phyloP scores from a whole-genome alignment of 1,284 basidiomycete species.

The Trichosporon faecale region DNA sequence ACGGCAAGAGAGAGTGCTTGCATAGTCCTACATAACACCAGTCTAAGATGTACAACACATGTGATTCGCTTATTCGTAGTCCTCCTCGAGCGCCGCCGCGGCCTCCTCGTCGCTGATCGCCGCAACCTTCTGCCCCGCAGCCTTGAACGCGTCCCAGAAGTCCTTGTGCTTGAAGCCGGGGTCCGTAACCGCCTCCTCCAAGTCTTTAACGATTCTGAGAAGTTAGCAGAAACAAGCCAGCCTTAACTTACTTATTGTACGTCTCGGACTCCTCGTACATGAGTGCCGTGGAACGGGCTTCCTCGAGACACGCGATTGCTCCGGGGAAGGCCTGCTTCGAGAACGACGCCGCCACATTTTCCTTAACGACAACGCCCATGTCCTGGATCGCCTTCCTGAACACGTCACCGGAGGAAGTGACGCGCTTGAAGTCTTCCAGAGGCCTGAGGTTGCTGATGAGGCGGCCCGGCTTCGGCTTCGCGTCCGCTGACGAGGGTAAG shows the following conservation, averaged over 20 bases:
- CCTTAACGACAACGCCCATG: conserved; percentile 64
- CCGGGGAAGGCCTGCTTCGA: conserved; percentile 63
- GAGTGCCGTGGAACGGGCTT: conserved; percentile 64
- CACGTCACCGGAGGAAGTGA: conserved; percentile 64
- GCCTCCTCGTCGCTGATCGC: conserved; percentile 46
- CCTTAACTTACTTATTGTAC: conserved; percentile 43
- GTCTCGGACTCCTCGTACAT: conserved; percentile 51
- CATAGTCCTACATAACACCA: neutral
- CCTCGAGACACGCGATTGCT: conserved; percentile 68
- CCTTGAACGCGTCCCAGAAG: conserved; percentile 49
- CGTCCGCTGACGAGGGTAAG: conserved; percentile 39
- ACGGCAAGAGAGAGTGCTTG: neutral
- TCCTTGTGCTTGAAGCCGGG: conserved; percentile 46
- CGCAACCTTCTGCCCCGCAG: conserved; percentile 33
- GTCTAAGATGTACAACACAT: neutral
- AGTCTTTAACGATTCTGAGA: conserved; percentile 35
- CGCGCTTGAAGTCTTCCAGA: conserved; percentile 67
- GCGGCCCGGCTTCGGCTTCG: conserved; percentile 36
- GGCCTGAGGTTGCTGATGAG: conserved; percentile 67
- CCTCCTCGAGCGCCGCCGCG: conserved; percentile 39
- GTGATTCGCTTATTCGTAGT: conserved; percentile 16
- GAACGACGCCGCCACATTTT: conserved; percentile 68
- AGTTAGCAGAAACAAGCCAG: neutral
- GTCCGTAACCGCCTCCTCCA: conserved; percentile 39
- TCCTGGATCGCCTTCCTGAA: conserved; percentile 73